Evolutionary conservation across 345 rosid species (phyloP).

Genomic region (Gossypium thurberi): DNA sequence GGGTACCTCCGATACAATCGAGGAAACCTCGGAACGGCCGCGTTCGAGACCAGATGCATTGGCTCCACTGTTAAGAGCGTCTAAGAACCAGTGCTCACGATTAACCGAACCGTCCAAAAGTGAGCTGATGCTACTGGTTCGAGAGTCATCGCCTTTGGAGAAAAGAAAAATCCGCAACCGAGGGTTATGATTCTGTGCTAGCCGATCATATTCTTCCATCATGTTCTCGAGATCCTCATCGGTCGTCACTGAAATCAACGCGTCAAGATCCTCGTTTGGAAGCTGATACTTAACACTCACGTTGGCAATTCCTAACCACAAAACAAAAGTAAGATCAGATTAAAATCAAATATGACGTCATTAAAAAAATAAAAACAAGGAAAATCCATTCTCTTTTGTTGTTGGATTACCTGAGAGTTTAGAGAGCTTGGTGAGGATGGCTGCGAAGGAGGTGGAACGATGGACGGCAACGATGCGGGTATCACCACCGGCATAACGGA

Average conservation of each 20-base stretch:
- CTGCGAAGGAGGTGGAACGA: slow-evolving; percentile 53
- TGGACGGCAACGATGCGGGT: slow-evolving; percentile 82
- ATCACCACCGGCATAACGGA: slow-evolving; percentile 93
- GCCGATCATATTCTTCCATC: slow-evolving; percentile 95
- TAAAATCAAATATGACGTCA: slow-evolving; percentile 4
- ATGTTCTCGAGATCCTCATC: slow-evolving; percentile 97
- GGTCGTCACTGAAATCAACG: slow-evolving; percentile 82
- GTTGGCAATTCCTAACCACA: slow-evolving; percentile 44
- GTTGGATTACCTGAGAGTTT: slow-evolving; percentile 57
- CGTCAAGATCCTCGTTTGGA: slow-evolving; percentile 93
- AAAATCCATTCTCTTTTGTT: background rate
- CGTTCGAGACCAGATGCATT: slow-evolving; percentile 50
- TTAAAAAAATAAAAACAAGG: background rate
- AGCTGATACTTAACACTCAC: slow-evolving; percentile 85
- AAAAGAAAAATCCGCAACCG: slow-evolving; percentile 81
- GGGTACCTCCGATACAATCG: slow-evolving; percentile 79
- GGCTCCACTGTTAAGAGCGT: slow-evolving; percentile 65
- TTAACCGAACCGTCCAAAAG: slow-evolving; percentile 78
- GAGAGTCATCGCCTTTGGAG: slow-evolving; percentile 49
- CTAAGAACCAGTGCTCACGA: slow-evolving; percentile 88
- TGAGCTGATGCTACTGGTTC: slow-evolving; percentile 70
- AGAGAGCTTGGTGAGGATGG: slow-evolving; percentile 63
- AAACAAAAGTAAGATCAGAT: slow-evolving; percentile 1
- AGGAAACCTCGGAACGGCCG: slow-evolving; percentile 76
- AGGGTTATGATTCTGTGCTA: slow-evolving; percentile 57